These are phyloP conservation scores for Cytidiella melzeri DNA, from an alignment of 768 basidiomycete species.

Conservation along the genomic window DNA sequence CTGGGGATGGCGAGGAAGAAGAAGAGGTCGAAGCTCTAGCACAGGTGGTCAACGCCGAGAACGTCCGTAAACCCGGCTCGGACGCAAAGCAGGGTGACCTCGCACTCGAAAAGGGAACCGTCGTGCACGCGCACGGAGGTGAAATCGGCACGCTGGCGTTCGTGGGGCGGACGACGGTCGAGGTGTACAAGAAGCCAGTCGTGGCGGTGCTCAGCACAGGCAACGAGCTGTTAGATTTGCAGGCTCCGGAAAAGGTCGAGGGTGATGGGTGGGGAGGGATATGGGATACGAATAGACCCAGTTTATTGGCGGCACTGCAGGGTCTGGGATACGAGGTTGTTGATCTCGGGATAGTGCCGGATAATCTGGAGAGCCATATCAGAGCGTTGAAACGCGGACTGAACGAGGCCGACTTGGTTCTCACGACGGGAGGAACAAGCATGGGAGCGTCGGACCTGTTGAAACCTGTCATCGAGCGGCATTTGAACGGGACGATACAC, in stretches of 20 bases:
- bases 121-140: conserved; percentile 62
- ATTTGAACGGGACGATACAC: conserved; percentile 70
- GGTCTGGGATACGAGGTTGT: conserved; percentile 71
- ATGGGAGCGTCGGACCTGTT: conserved; percentile 87
- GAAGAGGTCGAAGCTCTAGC: conserved; percentile 61
- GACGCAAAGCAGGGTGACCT: conserved; percentile 66
- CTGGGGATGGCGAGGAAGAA: conserved; percentile 54
- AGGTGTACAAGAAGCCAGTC: conserved; percentile 63
- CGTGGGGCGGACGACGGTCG: conserved; percentile 66
- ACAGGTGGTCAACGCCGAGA: conserved; percentile 59
- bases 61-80: conserved; percentile 66
- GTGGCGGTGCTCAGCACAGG: conserved; percentile 84
- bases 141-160: conserved; percentile 82
- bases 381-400: conserved; percentile 51
- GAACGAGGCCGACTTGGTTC: conserved; percentile 60
- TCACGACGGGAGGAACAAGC: conserved; percentile 87
- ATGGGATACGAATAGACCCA: conserved; percentile 84
- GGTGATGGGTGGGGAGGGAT: conserved; percentile 58
- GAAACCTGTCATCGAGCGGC: conserved; percentile 82
- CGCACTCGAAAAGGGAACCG: conserved; percentile 55
- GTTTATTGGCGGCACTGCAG: conserved; percentile 61
- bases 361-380: conserved; percentile 60
- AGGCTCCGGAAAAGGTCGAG: conserved; percentile 30
- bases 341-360: conserved; percentile 76
- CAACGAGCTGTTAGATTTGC: conserved; percentile 70